A percentile compares a stretch with the other conserved stretches of the same genome.
These are phyloP conservation scores for Nicotiana paniculata DNA, from an alignment of 257 asterid species.

Conservation along the genomic window DNA sequence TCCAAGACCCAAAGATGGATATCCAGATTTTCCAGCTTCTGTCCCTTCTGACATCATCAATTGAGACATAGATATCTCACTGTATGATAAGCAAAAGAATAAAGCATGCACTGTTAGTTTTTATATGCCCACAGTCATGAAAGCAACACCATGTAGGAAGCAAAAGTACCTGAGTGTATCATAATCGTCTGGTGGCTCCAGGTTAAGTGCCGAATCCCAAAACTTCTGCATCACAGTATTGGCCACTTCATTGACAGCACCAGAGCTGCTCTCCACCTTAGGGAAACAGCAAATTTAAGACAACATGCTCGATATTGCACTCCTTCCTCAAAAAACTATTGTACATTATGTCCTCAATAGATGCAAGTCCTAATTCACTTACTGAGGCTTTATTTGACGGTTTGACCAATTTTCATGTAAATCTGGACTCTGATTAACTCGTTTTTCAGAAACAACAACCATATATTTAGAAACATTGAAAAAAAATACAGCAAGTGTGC, in stretches of 20 bases:
- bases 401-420: background rate
- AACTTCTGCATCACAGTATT: conserved; percentile 88
- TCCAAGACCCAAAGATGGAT: conserved; percentile 76
- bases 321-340: background rate
- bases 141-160: background rate
- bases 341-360: background rate
- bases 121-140: background rate
- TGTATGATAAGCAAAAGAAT: conserved; percentile 26
- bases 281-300: conserved; percentile 4
- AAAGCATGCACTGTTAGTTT: conserved; percentile 8
- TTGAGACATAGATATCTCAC: conserved; percentile 79
- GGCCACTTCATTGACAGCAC: conserved; percentile 64
- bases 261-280: conserved; percentile 80
- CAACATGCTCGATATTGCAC: background rate
- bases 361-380: background rate
- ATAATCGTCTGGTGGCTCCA: conserved; percentile 79
- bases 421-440: background rate
- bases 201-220: conserved; percentile 92
- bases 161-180: conserved; percentile 62
- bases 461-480: background rate
- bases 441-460: background rate
- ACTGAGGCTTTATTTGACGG: background rate
- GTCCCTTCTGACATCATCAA: conserved; percentile 48
- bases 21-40: conserved; percentile 54
- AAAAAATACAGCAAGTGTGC: background rate